Evolutionary conservation across 352 stramenopile genomes (phyloP).

Genomic region (Phytophthora tentaculata): DNA sequence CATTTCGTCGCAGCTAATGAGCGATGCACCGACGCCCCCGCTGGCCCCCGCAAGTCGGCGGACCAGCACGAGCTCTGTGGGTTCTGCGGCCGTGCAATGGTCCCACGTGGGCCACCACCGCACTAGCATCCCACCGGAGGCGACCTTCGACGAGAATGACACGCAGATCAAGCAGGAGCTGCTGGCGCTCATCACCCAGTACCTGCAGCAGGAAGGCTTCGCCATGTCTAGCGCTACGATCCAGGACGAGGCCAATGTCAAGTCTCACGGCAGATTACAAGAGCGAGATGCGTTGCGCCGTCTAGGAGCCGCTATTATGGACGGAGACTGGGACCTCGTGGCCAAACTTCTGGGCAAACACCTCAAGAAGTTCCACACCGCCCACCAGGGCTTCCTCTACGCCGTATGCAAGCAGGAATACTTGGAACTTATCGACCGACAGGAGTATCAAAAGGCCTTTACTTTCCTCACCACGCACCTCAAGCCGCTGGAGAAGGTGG

Average conservation of each 20-base stretch:
- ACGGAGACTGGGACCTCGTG: conserved; percentile 88
- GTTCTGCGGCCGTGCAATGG: conserved; percentile 44
- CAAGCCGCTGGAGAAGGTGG: conserved; percentile 88
- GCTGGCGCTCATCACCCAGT: conserved; percentile 88
- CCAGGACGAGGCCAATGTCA: conserved; percentile 89
- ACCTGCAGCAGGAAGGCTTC: conserved; percentile 85
- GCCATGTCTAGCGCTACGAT: conserved; percentile 84
- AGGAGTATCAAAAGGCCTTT: conserved; percentile 91
- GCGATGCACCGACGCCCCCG: conserved; percentile 33
- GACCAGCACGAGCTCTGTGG: conserved; percentile 21
- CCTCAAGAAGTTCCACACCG: conserved; percentile 76
- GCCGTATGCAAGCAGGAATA: conserved; percentile 91
- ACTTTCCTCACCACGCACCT: conserved; percentile 90
- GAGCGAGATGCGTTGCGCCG: conserved; percentile 77
- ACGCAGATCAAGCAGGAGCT: conserved; percentile 87
- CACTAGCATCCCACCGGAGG: conserved; percentile 79
- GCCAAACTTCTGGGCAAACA: conserved; percentile 85
- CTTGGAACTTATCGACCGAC: conserved; percentile 87
- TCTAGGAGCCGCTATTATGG: conserved; percentile 76
- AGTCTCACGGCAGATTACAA: conserved; percentile 72
- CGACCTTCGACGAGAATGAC: conserved; percentile 78
- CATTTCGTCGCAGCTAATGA: conserved; percentile 17
- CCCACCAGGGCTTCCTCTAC: conserved; percentile 89
- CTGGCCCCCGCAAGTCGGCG: conserved; percentile 23
- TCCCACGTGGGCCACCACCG: conserved; percentile 84